Evolutionary conservation across 306 rosid genomes (phyloP).

Genomic region (Prunus kanzakura): DNA sequence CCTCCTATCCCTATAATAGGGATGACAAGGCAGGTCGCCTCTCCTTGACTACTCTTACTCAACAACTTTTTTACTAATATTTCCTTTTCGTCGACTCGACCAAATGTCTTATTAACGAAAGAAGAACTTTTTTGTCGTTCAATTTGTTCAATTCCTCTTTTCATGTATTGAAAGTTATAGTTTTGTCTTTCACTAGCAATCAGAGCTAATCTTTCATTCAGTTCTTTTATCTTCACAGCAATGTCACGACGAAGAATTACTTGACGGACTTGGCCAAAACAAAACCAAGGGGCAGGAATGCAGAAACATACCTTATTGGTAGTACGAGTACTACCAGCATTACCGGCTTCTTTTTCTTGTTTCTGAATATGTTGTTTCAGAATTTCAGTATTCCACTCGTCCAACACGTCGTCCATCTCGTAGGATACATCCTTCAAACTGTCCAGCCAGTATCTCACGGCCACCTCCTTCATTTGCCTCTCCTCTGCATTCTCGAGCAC

Average conservation of each 20-base stretch:
- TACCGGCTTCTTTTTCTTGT: background rate
- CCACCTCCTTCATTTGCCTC: background rate
- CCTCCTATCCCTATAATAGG: constrained; percentile 28
- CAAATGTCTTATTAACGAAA: constrained; percentile 1
- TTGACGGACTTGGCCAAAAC: background rate
- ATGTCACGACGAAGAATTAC: background rate
- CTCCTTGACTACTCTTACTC: background rate
- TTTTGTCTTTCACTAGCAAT: background rate
- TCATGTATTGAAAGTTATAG: background rate
- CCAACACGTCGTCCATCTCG: constrained; percentile 15
- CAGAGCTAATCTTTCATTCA: background rate
- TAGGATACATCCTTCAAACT: constrained; percentile 4
- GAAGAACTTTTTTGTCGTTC: background rate
- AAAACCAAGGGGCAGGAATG: background rate
- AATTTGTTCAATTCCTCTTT: background rate
- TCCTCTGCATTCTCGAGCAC: constrained; percentile 17
- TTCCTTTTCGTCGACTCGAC: constrained; percentile 6
- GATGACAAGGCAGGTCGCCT: background rate
- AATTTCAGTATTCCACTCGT: constrained; percentile 15
- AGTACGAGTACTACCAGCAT: background rate
- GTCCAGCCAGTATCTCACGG: background rate
- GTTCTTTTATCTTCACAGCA: background rate
- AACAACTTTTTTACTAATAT: background rate
- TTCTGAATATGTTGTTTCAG: background rate
- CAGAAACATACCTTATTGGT: constrained; percentile 6